A percentile compares a stretch with the other conserved stretches of the same genome.
These are phyloP conservation scores for Multifurca ochricompacta DNA, from an alignment of 768 basidiomycete genomes.

Conservation along the genomic window DNA sequence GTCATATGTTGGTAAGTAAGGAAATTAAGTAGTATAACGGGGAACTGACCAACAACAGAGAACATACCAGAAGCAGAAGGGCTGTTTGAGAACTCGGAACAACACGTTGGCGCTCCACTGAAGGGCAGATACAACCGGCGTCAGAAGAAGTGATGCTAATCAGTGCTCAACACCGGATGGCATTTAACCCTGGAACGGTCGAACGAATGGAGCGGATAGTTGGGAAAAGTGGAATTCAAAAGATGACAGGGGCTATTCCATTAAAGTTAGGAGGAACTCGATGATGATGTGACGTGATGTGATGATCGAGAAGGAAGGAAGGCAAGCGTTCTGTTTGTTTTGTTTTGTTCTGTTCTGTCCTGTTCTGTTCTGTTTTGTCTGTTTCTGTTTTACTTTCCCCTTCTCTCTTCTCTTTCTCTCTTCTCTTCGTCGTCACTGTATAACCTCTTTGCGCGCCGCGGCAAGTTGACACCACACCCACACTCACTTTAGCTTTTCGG, in stretches of 20 bases:
- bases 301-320: too few species aligned
- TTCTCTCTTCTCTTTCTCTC: too few species aligned
- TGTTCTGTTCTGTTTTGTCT: too few species aligned
- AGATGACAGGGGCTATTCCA: conserved; percentile 9
- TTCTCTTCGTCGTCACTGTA: too few species aligned
- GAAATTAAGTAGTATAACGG: neutral
- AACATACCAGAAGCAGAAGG: conserved; percentile 8
- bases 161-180: conserved; percentile 12
- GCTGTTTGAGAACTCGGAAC: neutral
- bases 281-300: too few species aligned
- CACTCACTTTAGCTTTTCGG: too few species aligned
- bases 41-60: conserved; percentile 2
- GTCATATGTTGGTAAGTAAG: conserved; percentile 13
- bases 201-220: conserved; percentile 16
- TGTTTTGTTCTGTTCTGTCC: too few species aligned
- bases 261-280: conserved; percentile 2
- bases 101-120: conserved; percentile 12
- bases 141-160: conserved; percentile 10
- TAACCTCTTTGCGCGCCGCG: too few species aligned
- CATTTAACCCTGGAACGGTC: conserved; percentile 12
- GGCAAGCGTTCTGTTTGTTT: too few species aligned
- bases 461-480: too few species aligned
- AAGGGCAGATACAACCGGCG: conserved; percentile 12
- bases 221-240: conserved; percentile 11
- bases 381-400: too few species aligned